Evolutionary conservation across 1,284 basidiomycete species (phyloP).

Genomic region (Flammula alnicola): DNA sequence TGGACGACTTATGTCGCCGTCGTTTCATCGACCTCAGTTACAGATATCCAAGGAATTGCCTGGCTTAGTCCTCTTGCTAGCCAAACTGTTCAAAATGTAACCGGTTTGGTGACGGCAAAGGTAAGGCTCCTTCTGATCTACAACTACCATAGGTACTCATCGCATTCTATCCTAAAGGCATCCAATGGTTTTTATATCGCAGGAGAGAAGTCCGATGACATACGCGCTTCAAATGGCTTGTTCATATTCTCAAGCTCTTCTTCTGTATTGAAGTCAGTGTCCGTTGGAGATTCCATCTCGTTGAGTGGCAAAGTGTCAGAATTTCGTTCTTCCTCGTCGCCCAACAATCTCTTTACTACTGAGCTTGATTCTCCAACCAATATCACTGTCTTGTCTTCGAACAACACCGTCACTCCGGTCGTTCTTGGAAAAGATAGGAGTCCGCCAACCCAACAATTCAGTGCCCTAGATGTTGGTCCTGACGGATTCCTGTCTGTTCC

Average conservation of each 20-base stretch:
- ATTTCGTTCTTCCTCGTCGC: constrained; percentile 46
- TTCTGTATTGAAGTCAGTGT: constrained; percentile 41
- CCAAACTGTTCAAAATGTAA: constrained; percentile 51
- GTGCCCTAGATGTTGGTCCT: constrained; percentile 52
- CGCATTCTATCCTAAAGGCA: constrained; percentile 35
- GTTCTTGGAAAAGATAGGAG: constrained; percentile 59
- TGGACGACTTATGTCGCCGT: constrained; percentile 30
- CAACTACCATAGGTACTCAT: not conserved
- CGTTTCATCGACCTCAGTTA: constrained; percentile 41
- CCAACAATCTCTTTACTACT: constrained; percentile 55
- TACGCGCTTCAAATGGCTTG: constrained; percentile 56
- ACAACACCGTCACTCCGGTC: constrained; percentile 50
- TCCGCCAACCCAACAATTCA: constrained; percentile 56
- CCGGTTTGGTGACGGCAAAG: constrained; percentile 60
- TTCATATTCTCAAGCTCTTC: constrained; percentile 51
- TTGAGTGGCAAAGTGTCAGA: constrained; percentile 53
- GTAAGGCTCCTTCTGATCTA: constrained; percentile 30
- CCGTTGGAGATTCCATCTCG: constrained; percentile 55
- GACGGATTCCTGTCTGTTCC: constrained; percentile 63
- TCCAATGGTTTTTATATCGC: constrained; percentile 58
- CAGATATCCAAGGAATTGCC: constrained; percentile 57
- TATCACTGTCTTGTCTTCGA: constrained; percentile 50
- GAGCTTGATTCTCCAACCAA: constrained; percentile 52
- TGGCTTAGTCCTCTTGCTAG: constrained; percentile 56
- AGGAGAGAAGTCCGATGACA: constrained; percentile 49